phyloP scores from a whole-genome alignment of 1,284 basidiomycete genomes.

The Tylopilus sp. region DNA sequence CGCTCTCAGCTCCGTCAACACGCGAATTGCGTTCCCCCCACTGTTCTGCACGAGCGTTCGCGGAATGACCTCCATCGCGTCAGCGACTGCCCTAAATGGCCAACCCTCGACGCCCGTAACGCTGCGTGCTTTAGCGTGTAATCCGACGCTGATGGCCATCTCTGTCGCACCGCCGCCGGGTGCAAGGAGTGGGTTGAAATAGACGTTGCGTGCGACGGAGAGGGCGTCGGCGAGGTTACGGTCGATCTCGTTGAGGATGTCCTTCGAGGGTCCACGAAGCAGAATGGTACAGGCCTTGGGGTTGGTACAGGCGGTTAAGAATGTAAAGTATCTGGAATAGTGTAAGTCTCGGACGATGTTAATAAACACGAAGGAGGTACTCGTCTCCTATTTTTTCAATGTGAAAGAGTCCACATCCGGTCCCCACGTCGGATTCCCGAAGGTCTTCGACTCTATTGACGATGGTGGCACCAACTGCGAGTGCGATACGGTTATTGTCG shows the following conservation, averaged over 20 bases:
- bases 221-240: conserved; percentile 97
- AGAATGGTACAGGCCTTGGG: conserved; percentile 99
- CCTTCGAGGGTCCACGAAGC: conserved; percentile 97
- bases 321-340: conserved; percentile 85
- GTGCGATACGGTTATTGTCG: conserved; percentile 98
- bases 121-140: conserved; percentile 80
- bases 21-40: conserved; percentile 92
- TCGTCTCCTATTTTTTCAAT: conserved; percentile 98
- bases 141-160: conserved; percentile 92
- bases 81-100: conserved; percentile 90
- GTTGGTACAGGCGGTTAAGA: conserved; percentile 88
- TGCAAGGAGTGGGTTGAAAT: conserved; percentile 90
- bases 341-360: background rate
- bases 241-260: conserved; percentile 98
- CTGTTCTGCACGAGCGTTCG: conserved; percentile 94
- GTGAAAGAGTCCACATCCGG: conserved; percentile 91
- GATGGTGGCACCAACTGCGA: conserved; percentile 94
- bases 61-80: conserved; percentile 98
- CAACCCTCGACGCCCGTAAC: conserved; percentile 86
- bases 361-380: conserved; percentile 40
- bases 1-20: conserved; percentile 89
- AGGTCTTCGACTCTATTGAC: conserved; percentile 97
- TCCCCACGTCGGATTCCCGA: conserved; percentile 89
- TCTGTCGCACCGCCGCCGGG: conserved; percentile 97
- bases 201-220: conserved; percentile 94